phyloP scores from a whole-genome alignment of 2,329 filamentous ascomycete species.

The Colletotrichum caudatum region DNA sequence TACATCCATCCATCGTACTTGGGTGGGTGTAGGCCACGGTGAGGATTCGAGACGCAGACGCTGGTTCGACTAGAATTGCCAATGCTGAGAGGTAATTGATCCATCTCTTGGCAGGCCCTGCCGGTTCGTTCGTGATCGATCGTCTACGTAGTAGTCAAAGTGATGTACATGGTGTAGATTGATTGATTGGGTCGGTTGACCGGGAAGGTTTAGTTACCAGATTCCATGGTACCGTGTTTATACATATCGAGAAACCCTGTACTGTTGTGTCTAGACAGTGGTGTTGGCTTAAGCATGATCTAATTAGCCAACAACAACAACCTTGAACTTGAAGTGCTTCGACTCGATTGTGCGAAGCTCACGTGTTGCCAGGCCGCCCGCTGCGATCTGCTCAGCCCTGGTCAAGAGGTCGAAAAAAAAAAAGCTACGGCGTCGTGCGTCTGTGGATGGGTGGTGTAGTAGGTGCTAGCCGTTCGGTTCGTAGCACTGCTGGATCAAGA shows the following conservation, averaged over 20 bases:
- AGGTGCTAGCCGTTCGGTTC: too few relatives aligned
- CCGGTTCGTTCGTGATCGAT: slow-evolving; percentile 14
- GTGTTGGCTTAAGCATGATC: neutral
- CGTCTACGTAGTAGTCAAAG: neutral
- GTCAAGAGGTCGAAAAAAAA: too few relatives aligned
- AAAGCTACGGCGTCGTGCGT: too few relatives aligned
- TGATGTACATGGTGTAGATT: too few relatives aligned
- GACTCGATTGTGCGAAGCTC: too few relatives aligned
- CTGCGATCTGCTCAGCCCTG: too few relatives aligned
- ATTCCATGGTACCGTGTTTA: too few relatives aligned
- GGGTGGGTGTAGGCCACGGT: too few relatives aligned
- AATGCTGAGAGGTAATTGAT: slow-evolving; percentile 23
- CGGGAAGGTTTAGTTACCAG: too few relatives aligned
- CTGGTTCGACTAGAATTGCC: slow-evolving; percentile 35
- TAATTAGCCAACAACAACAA: neutral
- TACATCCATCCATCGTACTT: neutral
- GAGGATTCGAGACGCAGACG: slow-evolving; percentile 25
- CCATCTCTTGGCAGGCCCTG: slow-evolving; percentile 30
- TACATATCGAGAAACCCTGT: neutral
- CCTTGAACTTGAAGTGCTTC: neutral
- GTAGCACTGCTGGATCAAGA: neutral
- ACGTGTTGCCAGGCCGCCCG: too few relatives aligned
- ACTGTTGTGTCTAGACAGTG: too few relatives aligned
- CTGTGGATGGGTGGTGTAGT: too few relatives aligned
- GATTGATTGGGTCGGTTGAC: neutral